Conservation (phyloP, 164 flowering plant species). For the Sextonia rubra region DNA sequence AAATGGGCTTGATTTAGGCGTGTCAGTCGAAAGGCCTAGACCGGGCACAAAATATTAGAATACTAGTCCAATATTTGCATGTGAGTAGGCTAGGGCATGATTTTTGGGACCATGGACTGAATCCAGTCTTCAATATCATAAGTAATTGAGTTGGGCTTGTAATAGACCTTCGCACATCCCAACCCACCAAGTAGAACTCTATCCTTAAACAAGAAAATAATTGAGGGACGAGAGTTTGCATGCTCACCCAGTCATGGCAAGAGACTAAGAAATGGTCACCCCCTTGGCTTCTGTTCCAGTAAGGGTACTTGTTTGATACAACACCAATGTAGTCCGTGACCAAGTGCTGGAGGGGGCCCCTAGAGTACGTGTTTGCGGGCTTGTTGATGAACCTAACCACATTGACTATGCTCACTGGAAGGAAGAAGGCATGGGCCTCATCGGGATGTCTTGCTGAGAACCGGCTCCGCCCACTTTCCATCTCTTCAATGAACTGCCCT, state of each 20-base stretch:
- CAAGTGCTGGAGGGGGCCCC: slow-evolving; percentile 28
- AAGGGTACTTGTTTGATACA: slow-evolving; percentile 58
- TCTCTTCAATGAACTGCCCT: slow-evolving; percentile 61
- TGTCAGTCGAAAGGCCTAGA: no score
- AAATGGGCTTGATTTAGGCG: no score
- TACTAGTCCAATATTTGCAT: no score
- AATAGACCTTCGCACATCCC: no score
- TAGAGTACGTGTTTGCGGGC: slow-evolving; percentile 20
- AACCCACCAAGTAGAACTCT: no score
- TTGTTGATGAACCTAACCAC: slow-evolving; percentile 51
- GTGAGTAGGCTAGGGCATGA: no score
- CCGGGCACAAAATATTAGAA: no score
- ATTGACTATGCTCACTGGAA: slow-evolving; percentile 46
- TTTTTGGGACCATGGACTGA: no score
- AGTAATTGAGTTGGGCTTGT: no score
- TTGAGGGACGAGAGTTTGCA: neutral
- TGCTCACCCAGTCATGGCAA: slow-evolving; percentile 83
- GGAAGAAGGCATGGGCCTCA: slow-evolving; percentile 13
- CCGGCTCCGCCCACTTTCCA: slow-evolving; percentile 13
- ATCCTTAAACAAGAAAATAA: no score
- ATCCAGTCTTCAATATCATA: no score
- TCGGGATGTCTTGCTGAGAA: slow-evolving; percentile 5
- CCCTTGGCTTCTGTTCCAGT: slow-evolving; percentile 68
- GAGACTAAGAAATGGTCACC: slow-evolving; percentile 85
- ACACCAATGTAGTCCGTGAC: slow-evolving; percentile 51